Evolutionary conservation across 192 early-diverging fungal genomes (phyloP).

Genomic region (Obelidium mucronatum): DNA sequence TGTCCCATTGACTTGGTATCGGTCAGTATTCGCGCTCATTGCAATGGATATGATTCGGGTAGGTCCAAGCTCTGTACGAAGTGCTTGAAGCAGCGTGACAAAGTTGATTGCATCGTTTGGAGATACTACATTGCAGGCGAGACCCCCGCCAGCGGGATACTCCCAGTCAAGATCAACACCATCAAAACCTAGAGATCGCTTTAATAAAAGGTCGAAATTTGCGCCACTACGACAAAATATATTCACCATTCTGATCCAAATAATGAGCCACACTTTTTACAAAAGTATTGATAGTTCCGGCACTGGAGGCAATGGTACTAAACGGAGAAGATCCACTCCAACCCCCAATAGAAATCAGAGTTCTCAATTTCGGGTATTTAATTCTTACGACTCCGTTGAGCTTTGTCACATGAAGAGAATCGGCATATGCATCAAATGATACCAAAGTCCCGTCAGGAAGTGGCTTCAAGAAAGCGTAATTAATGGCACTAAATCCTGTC

Average conservation of each 20-base stretch:
- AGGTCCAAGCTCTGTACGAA: conserved; percentile 26
- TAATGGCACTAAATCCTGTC: conserved; percentile 19
- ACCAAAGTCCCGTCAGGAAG: conserved; percentile 11
- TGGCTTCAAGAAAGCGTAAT: conserved; percentile 32
- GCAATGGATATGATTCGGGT: conserved; percentile 26
- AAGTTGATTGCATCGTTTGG: conserved; percentile 22
- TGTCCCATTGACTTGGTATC: conserved; percentile 2
- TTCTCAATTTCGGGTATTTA: conserved; percentile 26
- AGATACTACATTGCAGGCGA: conserved; percentile 16
- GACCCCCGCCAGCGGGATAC: conserved; percentile 19
- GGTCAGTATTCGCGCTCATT: conserved; percentile 9
- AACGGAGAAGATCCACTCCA: conserved; percentile 17
- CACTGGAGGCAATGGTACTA: conserved; percentile 18
- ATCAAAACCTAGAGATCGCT: not conserved
- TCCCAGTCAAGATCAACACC: conserved; percentile 33
- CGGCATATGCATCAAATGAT: conserved; percentile 24
- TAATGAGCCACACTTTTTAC: conserved; percentile 15
- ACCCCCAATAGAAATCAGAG: conserved; percentile 17
- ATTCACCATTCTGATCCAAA: conserved; percentile 11
- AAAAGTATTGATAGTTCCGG: conserved; percentile 12
- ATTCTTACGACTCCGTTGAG: not conserved
- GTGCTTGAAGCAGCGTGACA: not conserved
- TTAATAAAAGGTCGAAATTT: not conserved
- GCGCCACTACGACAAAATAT: not conserved
- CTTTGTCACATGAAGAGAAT: not conserved